A percentile compares a stretch with the other conserved stretches of the same genome.
phyloP scores from a whole-genome alignment of 306 rosid genomes.

The Neltuma alba region DNA sequence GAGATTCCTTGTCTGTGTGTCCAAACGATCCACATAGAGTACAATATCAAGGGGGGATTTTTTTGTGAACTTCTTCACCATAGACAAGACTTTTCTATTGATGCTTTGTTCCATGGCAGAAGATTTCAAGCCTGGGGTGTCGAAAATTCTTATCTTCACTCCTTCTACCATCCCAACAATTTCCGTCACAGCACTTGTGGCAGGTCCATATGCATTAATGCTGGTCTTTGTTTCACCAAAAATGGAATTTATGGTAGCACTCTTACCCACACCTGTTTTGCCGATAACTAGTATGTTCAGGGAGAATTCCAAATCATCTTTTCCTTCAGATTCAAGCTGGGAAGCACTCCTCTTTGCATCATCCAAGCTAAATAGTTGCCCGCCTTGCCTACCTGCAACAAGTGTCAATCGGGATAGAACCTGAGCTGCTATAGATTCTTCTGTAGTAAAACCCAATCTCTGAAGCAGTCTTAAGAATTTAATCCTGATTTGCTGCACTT shows the following conservation, averaged over 20 bases:
- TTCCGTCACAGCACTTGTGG: conserved; percentile 77
- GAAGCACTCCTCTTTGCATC: conserved; percentile 74
- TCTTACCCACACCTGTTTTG: conserved; percentile 93
- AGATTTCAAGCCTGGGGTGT: conserved; percentile 90
- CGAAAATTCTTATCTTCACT: conserved; percentile 76
- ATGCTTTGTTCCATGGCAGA: conserved; percentile 73
- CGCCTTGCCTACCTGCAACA: conserved; percentile 68
- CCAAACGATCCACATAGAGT: conserved; percentile 93
- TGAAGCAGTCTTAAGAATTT: conserved; percentile 79
- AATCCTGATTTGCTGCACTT: conserved; percentile 75
- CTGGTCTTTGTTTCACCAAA: conserved; percentile 83
- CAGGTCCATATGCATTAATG: conserved; percentile 79
- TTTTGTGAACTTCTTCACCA: conserved; percentile 72
- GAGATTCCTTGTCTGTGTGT: conserved; percentile 85
- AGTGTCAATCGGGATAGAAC: conserved; percentile 79
- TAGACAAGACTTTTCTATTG: conserved; percentile 69
- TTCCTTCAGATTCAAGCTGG: conserved; percentile 77
- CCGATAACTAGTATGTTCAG: conserved; percentile 90
- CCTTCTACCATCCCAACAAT: conserved; percentile 86
- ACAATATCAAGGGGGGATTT: conserved; percentile 87
- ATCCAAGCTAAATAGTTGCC: conserved; percentile 69
- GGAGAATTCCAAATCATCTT: conserved; percentile 67
- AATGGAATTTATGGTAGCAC: conserved; percentile 95
- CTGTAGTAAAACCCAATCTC: conserved; percentile 77
- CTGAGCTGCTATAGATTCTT: conserved; percentile 86